Base-by-base conservation (phyloP, 2,329 filamentous ascomycete genomes). In the Sclerotinia subarctica region DNA sequence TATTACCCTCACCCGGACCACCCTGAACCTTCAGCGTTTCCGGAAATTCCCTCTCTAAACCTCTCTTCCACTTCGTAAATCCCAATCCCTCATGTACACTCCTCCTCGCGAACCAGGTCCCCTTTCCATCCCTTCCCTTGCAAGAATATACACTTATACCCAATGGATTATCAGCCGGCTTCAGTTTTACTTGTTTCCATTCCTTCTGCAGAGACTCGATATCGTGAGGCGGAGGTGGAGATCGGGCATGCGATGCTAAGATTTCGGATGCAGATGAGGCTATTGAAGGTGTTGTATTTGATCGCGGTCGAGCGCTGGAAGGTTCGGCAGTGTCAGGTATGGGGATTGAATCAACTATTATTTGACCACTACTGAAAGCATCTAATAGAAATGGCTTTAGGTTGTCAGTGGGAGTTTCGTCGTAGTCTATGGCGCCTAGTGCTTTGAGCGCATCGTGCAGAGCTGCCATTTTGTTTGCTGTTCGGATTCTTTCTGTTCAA, bases 61-160 rank as follows among this genome's bases (percentile, higher is more conserved):
- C 93, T 63, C 83, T 83, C 81, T 89, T 90, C 89, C 93, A 96
- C 76, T 87, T 88, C 26, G 86, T 84, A 77, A 96, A 97, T 0
- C 88, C 83, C 26, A 96, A 78, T 0, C 90, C 91, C 73, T 91
- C 88, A 75, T 97, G 93, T 26, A 96, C 83, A 76, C 93, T 96
- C 60, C 90, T 83, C 67, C 94, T 83, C 32, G 92, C 92, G 79
- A 97, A 98, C 94, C 94, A 98, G 10, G 91, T 84, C 2, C 94
- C 94, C 72, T 89, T 89, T 49, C 92, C 88, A 78, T 98, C 94
- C 74, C 91, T 90, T 2, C 90, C 87, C 0, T 84, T 81, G 69
- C 95, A 84, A 78, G 96, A 96, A 81, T 91, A 97, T 32, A 97
- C 88, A 67, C 83, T 84, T 70, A 97, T 88, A 0, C 85, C 88